A percentile compares a stretch with the other conserved stretches of the same genome.
Conservation (phyloP, 2,329 filamentous ascomycete genomes). For the Fusarium camptoceras region DNA sequence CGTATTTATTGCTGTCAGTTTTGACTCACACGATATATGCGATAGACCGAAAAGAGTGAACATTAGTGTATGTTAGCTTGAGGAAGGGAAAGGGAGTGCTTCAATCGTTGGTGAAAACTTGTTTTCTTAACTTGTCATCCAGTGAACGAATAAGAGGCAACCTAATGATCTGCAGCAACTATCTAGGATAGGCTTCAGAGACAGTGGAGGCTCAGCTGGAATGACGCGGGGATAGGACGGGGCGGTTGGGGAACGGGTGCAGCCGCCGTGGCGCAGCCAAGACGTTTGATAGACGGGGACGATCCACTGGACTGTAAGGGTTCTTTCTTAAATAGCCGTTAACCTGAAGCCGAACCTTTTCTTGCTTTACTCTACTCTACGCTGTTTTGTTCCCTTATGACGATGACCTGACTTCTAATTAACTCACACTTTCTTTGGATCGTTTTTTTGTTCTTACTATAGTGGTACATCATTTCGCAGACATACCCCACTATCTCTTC, state of each 20-base stretch:
- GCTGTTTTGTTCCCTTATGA: background rate
- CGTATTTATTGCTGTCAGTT: background rate
- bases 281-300: background rate
- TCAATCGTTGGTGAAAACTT: background rate
- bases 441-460: background rate
- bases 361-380: background rate
- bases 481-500: background rate
- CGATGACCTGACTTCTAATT: background rate
- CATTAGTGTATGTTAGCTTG: background rate
- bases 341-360: background rate
- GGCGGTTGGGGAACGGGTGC: slow-evolving; percentile 22
- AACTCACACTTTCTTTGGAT: background rate
- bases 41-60: background rate
- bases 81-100: background rate
- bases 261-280: slow-evolving; percentile 32
- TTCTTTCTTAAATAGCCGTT: background rate
- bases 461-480: background rate
- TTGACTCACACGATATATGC: background rate
- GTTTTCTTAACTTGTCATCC: background rate
- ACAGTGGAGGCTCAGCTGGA: slow-evolving; percentile 20
- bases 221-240: slow-evolving; percentile 8
- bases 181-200: background rate
- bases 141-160: background rate
- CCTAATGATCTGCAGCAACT: background rate
- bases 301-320: slow-evolving; percentile 2